Percentiles rank a stretch among this genome's conserved stretches.
These are phyloP conservation scores for Nannochloris sp. DNA, from an alignment of 139 green algal species.

Conservation along the genomic window DNA sequence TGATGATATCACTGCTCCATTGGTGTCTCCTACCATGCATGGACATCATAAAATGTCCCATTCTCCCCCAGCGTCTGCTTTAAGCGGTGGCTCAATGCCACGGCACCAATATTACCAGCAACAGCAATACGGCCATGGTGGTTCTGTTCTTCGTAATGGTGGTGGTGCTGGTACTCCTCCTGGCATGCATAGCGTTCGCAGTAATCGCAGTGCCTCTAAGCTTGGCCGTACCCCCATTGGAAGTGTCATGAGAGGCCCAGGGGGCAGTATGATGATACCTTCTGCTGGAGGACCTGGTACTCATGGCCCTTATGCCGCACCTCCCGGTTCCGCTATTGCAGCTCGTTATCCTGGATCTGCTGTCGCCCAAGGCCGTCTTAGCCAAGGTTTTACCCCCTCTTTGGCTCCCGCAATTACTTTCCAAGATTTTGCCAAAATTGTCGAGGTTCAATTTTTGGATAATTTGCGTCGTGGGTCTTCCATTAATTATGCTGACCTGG, in stretches of 20 bases:
- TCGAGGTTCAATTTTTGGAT: conserved; percentile 71
- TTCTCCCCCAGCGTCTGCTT: not conserved
- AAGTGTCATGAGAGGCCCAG: conserved; percentile 18
- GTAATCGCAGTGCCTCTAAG: not conserved
- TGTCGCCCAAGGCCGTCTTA: not conserved
- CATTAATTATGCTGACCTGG: conserved; percentile 55
- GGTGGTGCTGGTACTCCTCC: not conserved
- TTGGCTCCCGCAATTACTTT: conserved; percentile 33
- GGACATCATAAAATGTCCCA: not conserved
- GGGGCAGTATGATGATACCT: not conserved
- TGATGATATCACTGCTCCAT: too few relatives aligned
- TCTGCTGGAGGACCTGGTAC: not conserved
- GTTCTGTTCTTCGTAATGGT: not conserved
- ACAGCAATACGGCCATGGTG: not conserved
- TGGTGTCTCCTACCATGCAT: not conserved
- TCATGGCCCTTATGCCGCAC: not conserved
- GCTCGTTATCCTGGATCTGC: conserved; percentile 15
- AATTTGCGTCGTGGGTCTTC: conserved; percentile 67
- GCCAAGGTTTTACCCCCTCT: conserved; percentile 11
- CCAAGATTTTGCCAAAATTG: conserved; percentile 55
- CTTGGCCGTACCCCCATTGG: not conserved
- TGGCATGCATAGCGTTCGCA: not conserved
- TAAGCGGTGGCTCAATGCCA: not conserved
- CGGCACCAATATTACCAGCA: not conserved
- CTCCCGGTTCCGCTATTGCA: conserved; percentile 10